These are phyloP conservation scores for Pisolithus orientalis DNA, from an alignment of 768 basidiomycete species.

Conservation along the genomic window DNA sequence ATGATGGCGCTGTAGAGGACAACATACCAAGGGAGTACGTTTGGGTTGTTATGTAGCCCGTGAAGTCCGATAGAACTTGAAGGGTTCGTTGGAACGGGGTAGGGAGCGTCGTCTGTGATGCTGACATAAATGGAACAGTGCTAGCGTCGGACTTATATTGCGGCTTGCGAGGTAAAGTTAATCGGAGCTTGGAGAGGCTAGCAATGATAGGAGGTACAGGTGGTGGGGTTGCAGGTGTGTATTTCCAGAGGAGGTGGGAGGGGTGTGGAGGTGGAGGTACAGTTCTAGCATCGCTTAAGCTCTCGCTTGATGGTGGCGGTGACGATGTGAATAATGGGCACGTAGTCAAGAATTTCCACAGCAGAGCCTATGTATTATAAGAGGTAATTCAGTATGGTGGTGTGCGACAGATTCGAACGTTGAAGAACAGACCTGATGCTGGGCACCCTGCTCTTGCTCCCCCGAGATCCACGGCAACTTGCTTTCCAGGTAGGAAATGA, in stretches of 20 bases:
- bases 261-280: conserved; percentile 7
- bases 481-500: conserved; percentile 53
- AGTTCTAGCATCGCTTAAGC: too few relatives aligned
- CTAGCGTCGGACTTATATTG: conserved; percentile 3
- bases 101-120: conserved; percentile 12
- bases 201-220: conserved; percentile 24
- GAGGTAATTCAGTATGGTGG: background rate
- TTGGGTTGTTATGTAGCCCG: conserved; percentile 73
- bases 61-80: conserved; percentile 63
- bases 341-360: conserved; percentile 57
- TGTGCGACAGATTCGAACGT: background rate
- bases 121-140: conserved; percentile 2
- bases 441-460: conserved; percentile 44
- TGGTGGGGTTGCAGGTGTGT: conserved; percentile 24
- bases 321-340: conserved; percentile 44
- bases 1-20: background rate
- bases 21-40: conserved; percentile 39
- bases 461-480: conserved; percentile 53
- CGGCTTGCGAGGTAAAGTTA: conserved; percentile 14
- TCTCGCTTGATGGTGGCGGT: conserved; percentile 5
- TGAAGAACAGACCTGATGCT: conserved; percentile 44
- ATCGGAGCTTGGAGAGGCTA: conserved; percentile 14
- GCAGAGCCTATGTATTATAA: conserved; percentile 28
- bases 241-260: conserved; percentile 33
- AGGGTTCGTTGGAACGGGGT: conserved; percentile 52